Evolutionary conservation across 768 basidiomycete genomes (phyloP).

Genomic region (Mycena latifolia): DNA sequence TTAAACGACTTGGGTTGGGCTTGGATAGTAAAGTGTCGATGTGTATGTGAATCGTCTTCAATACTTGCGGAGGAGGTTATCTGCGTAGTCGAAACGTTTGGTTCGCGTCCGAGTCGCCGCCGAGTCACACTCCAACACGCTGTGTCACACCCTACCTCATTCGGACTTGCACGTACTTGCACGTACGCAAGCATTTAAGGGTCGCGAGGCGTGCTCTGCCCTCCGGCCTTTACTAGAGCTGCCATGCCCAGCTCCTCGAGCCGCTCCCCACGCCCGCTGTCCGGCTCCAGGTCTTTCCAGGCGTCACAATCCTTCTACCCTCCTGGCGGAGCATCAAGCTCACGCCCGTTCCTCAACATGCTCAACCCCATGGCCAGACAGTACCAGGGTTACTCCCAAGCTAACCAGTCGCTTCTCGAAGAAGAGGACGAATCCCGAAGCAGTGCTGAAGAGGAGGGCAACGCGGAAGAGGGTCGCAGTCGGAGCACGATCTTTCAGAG

Average conservation of each 20-base stretch:
- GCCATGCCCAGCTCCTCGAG: constrained; percentile 45
- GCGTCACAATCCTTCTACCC: constrained; percentile 50
- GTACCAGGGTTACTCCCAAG: constrained; percentile 82
- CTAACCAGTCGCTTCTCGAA: constrained; percentile 76
- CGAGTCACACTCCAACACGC: neutral
- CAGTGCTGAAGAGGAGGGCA: constrained; percentile 61
- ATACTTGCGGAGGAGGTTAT: no score
- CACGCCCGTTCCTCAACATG: constrained; percentile 85
- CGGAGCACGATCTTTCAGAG: constrained; percentile 55
- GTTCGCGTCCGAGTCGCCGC: no score
- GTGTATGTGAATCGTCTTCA: no score
- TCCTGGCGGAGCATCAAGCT: constrained; percentile 57
- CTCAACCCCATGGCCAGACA: constrained; percentile 83
- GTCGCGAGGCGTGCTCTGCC: constrained; percentile 20
- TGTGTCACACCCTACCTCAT: constrained; percentile 7
- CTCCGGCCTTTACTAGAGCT: constrained; percentile 10
- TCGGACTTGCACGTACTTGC: no score
- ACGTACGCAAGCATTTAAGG: constrained; percentile 27
- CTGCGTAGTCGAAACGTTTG: no score
- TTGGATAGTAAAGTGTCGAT: no score
- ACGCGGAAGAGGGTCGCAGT: constrained; percentile 73
- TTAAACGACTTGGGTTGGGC: no score
- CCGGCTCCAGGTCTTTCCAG: constrained; percentile 51
- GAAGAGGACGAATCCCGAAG: constrained; percentile 74
- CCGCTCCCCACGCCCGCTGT: constrained; percentile 42